Conservation (phyloP, 306 rosid species). For the Glycyrrhiza uralensis region DNA sequence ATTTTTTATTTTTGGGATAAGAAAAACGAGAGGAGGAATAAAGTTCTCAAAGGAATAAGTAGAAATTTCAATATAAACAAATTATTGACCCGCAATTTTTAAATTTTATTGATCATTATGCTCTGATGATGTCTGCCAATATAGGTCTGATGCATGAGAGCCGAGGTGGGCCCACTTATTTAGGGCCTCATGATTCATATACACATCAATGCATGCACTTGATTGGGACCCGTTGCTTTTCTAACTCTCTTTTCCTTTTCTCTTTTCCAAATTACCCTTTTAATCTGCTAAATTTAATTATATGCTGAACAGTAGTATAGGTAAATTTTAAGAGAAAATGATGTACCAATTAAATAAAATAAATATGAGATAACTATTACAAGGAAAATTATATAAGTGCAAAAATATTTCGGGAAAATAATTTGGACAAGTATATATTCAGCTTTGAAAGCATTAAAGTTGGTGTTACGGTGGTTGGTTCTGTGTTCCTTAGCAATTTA, state of each 20-base stretch:
- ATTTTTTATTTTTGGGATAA: neutral
- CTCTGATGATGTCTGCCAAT: slow-evolving; percentile 31
- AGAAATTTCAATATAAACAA: neutral
- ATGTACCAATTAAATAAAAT: neutral
- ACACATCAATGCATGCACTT: slow-evolving; percentile 49
- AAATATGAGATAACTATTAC: neutral
- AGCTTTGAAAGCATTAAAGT: slow-evolving; percentile 57
- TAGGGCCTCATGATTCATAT: slow-evolving; percentile 36
- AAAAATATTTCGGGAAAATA: neutral
- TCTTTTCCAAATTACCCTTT: slow-evolving; percentile 19
- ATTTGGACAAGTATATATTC: slow-evolving; percentile 18
- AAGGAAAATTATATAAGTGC: neutral
- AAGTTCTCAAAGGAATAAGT: neutral
- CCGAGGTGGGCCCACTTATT: slow-evolving; percentile 37
- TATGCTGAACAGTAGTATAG: neutral
- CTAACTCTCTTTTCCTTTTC: slow-evolving; percentile 18
- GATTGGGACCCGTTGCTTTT: slow-evolving; percentile 41
- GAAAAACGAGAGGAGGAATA: neutral
- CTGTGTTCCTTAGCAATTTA: slow-evolving; percentile 57
- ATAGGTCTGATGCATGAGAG: slow-evolving; percentile 43
- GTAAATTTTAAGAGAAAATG: slow-evolving; percentile 2
- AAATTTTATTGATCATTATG: slow-evolving; percentile 26
- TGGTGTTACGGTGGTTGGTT: slow-evolving; percentile 78
- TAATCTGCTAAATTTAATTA: neutral
- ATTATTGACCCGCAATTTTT: neutral